Evolutionary conservation across 495 filamentous ascomycete species (phyloP).

Genomic region (Lichina pygmaea): DNA sequence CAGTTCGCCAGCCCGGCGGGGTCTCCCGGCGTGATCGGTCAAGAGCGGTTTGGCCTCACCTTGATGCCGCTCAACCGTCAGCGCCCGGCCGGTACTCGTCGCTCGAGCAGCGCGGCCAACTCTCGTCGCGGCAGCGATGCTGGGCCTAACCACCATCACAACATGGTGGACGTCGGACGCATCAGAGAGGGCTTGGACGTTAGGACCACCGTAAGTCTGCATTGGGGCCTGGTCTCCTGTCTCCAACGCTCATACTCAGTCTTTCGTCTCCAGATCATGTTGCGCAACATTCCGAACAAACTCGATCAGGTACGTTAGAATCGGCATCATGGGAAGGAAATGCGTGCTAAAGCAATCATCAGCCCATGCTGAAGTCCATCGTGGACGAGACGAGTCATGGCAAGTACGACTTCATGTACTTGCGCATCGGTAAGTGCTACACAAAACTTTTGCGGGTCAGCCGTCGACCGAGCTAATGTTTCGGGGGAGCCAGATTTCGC

Average conservation of each 20-base stretch:
- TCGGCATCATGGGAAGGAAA: neutral
- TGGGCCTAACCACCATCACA: constrained; percentile 22
- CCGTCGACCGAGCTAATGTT: neutral
- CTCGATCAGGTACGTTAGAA: constrained; percentile 33
- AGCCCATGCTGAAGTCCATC: constrained; percentile 44
- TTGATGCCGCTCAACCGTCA: no score
- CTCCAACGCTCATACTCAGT: no score
- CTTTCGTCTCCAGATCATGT: constrained; percentile 43
- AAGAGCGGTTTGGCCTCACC: no score
- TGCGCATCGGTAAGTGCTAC: constrained; percentile 42
- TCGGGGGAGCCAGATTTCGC: constrained; percentile 31
- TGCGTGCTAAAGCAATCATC: constrained; percentile 2
- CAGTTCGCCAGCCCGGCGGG: no score
- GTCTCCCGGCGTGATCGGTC: no score
- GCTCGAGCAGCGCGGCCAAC: no score
- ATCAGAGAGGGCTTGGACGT: constrained; percentile 42
- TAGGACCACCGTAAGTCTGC: constrained; percentile 36
- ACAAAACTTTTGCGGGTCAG: neutral
- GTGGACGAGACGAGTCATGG: constrained; percentile 54
- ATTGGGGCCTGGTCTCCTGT: no score
- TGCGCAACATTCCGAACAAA: constrained; percentile 85
- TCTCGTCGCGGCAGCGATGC: no score
- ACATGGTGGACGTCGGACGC: constrained; percentile 35
- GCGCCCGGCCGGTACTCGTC: no score
- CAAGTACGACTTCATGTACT: constrained; percentile 81